These are phyloP conservation scores for Escallonia rubra DNA, from an alignment of 129 eudicot species.

Conservation along the genomic window DNA sequence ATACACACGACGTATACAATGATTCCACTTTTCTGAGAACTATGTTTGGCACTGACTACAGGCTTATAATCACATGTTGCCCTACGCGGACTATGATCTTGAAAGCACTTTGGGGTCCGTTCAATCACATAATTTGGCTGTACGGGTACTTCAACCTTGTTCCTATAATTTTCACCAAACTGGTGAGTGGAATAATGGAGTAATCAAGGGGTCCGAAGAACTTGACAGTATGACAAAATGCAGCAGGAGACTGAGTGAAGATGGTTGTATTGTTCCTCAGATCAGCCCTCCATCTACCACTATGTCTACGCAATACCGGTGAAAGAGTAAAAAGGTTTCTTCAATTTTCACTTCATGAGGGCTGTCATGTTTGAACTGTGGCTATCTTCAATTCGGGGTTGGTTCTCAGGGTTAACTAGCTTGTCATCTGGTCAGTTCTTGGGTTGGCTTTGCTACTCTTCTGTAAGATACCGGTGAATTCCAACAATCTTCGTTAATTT, in stretches of 20 bases:
- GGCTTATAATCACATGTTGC: conserved; percentile 28
- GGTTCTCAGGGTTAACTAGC: background rate
- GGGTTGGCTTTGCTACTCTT: background rate
- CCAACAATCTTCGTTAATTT: background rate
- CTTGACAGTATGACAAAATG: background rate
- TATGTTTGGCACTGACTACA: conserved; percentile 5
- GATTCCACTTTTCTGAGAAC: background rate
- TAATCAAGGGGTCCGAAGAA: conserved; percentile 8
- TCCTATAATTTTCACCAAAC: conserved; percentile 15
- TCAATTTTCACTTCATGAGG: too few species aligned
- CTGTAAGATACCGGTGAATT: background rate
- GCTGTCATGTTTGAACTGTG: too few species aligned
- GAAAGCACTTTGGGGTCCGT: conserved; percentile 19
- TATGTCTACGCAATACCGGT: conserved; percentile 27
- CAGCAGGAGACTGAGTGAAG: conserved; percentile 11
- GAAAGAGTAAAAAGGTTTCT: background rate
- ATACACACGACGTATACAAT: too few species aligned
- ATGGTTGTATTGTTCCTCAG: conserved; percentile 6
- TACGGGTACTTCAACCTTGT: conserved; percentile 19
- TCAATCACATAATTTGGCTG: conserved; percentile 23
- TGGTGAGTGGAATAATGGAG: conserved; percentile 10
- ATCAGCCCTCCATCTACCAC: conserved; percentile 24
- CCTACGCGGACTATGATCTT: conserved; percentile 24
- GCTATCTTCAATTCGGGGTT: background rate
- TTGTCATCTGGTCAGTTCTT: too few species aligned